A percentile compares a stretch with the other conserved stretches of the same genome.
Evolutionary conservation across 345 rosid species (phyloP).

Genomic region (Lumnitzera littorea): DNA sequence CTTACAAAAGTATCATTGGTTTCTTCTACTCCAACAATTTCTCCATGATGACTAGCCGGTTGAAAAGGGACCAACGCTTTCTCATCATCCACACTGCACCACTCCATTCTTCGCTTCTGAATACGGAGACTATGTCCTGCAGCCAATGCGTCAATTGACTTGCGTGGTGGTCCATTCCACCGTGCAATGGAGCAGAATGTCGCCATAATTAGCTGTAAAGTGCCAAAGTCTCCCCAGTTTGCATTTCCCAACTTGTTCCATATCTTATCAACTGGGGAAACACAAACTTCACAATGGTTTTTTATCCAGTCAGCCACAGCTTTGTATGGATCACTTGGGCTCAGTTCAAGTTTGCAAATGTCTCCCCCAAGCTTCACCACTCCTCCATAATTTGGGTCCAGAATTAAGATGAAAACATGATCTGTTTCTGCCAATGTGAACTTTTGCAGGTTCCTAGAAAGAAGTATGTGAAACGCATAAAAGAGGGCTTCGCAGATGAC

Average conservation of each 20-base stretch:
- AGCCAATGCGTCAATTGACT: slow-evolving; percentile 43
- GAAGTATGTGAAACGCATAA: slow-evolving; percentile 47
- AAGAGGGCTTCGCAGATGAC: slow-evolving; percentile 56
- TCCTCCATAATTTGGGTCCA: slow-evolving; percentile 54
- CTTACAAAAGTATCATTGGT: slow-evolving; percentile 16
- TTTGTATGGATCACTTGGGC: slow-evolving; percentile 26
- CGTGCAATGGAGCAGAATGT: slow-evolving; percentile 48
- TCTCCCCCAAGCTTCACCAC: slow-evolving; percentile 58
- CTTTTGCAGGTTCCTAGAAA: slow-evolving; percentile 45
- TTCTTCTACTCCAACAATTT: slow-evolving; percentile 35
- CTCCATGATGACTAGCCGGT: slow-evolving; percentile 28
- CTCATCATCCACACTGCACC: slow-evolving; percentile 24
- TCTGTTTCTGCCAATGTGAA: slow-evolving; percentile 15
- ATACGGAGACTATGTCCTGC: slow-evolving; percentile 42
- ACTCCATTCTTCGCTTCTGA: slow-evolving; percentile 42
- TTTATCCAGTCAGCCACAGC: slow-evolving; percentile 47
- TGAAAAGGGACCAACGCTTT: slow-evolving; percentile 27
- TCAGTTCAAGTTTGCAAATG: slow-evolving; percentile 28
- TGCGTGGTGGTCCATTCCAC: slow-evolving; percentile 46
- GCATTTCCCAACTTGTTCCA: slow-evolving; percentile 65
- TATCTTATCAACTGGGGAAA: slow-evolving; percentile 42
- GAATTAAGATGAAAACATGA: slow-evolving; percentile 41
- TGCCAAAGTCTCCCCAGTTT: slow-evolving; percentile 55
- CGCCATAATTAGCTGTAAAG: slow-evolving; percentile 47
- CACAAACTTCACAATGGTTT: slow-evolving; percentile 35